These are phyloP conservation scores for Bruguiera hainesii DNA, from an alignment of 441 rosid genomes.

Conservation along the genomic window DNA sequence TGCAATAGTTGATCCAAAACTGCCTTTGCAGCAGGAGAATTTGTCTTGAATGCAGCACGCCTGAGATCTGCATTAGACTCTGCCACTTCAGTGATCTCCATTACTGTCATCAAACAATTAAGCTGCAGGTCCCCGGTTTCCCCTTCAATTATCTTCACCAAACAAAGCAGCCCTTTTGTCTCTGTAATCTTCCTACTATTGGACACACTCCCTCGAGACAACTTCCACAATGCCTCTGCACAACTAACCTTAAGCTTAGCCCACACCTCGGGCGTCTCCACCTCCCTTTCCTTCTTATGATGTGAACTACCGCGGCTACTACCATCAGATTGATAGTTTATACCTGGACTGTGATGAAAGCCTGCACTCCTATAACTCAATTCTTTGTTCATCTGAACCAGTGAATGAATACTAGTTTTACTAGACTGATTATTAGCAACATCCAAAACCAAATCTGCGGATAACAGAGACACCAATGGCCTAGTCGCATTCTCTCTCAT, in stretches of 20 bases:
- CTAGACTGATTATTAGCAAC: slow-evolving; percentile 19
- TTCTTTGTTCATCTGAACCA: slow-evolving; percentile 48
- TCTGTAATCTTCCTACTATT: slow-evolving; percentile 49
- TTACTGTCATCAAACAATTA: slow-evolving; percentile 46
- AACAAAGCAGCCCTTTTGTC: slow-evolving; percentile 51
- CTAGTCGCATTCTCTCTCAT: slow-evolving; percentile 41
- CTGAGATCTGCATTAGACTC: slow-evolving; percentile 48
- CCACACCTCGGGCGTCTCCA: slow-evolving; percentile 34
- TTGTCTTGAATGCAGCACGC: slow-evolving; percentile 51
- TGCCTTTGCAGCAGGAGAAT: slow-evolving; percentile 55
- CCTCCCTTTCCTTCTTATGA: slow-evolving; percentile 40
- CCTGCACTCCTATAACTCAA: slow-evolving; percentile 18
- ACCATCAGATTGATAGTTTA: slow-evolving; percentile 28
- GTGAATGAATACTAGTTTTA: slow-evolving; percentile 42
- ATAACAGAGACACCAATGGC: slow-evolving; percentile 42
- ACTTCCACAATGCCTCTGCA: slow-evolving; percentile 46
- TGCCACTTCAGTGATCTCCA: slow-evolving; percentile 49
- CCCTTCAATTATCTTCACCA: slow-evolving; percentile 43
- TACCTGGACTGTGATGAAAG: background rate
- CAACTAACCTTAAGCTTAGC: slow-evolving; percentile 39
- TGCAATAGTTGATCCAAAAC: slow-evolving; percentile 52
- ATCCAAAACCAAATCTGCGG: slow-evolving; percentile 36
- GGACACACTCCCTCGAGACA: slow-evolving; percentile 33
- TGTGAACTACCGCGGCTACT: slow-evolving; percentile 34
- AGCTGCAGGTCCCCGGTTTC: slow-evolving; percentile 45